Conservation (phyloP, 495 filamentous ascomycete species). For the Glonium stellatum region DNA sequence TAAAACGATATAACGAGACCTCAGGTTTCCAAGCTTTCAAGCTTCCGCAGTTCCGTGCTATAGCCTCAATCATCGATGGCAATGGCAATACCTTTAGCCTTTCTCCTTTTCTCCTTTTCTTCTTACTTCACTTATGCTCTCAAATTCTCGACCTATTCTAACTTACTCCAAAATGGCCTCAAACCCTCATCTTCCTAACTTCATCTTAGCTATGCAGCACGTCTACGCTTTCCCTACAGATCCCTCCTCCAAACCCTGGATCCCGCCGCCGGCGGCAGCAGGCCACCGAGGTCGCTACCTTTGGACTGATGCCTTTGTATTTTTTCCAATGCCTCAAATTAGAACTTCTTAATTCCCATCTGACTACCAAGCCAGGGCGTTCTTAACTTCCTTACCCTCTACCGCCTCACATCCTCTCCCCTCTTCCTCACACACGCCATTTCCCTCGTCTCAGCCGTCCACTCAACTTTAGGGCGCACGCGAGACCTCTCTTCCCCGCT, state of each 20-base stretch:
- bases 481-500: slow-evolving; percentile 46
- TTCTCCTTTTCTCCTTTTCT: no score
- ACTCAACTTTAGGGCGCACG: slow-evolving; percentile 50
- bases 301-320: slow-evolving; percentile 1
- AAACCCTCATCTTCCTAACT: background rate
- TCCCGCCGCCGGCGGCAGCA: slow-evolving; percentile 46
- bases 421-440: slow-evolving; percentile 50
- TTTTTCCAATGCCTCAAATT: no score
- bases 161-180: background rate
- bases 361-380: slow-evolving; percentile 41
- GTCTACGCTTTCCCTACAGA: slow-evolving; percentile 5
- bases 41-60: no score
- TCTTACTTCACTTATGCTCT: background rate
- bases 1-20: no score
- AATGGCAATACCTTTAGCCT: no score
- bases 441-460: slow-evolving; percentile 48
- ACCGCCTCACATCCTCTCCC: slow-evolving; percentile 37
- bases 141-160: background rate
- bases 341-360: no score
- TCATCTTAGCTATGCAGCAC: slow-evolving; percentile 11
- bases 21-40: no score
- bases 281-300: slow-evolving; percentile 61
- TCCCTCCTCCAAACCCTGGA: slow-evolving; percentile 34
- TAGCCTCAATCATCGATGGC: no score
- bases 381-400: slow-evolving; percentile 57